These are phyloP conservation scores for Neonectria faginata DNA, from an alignment of 2,329 filamentous ascomycete species.

Conservation along the genomic window DNA sequence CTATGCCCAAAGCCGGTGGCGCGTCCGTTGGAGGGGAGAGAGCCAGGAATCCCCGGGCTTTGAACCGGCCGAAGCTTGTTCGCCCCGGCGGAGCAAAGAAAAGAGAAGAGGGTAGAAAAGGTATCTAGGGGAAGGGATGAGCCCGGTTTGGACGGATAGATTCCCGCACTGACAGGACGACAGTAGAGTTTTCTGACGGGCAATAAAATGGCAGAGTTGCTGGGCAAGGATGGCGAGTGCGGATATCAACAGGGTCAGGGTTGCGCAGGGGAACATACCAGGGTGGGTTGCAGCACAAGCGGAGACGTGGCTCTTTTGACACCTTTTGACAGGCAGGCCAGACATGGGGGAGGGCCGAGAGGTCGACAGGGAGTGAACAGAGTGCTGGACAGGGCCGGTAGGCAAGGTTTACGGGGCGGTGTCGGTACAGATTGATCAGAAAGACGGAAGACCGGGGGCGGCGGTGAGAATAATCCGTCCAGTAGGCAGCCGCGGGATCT, in stretches of 20 bases:
- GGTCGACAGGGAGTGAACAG: conserved; percentile 1
- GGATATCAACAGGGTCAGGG: conserved; percentile 24
- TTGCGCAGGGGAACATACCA: conserved; percentile 19
- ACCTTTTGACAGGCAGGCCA: conserved; percentile 18
- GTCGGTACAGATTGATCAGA: conserved; percentile 11
- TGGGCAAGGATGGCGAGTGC: conserved; percentile 26
- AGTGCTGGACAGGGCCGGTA: background rate
- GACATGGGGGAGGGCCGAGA: background rate
- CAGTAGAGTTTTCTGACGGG: conserved; percentile 11
- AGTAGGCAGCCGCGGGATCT: conserved; percentile 15
- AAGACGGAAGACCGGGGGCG: background rate
- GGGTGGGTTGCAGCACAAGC: conserved; percentile 22
- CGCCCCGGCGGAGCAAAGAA: conserved; percentile 15
- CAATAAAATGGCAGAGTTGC: conserved; percentile 13
- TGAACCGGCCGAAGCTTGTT: conserved; percentile 16
- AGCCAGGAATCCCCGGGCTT: background rate
- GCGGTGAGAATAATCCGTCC: conserved; percentile 25
- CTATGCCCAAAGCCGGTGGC: conserved; percentile 39
- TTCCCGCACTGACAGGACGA: conserved; percentile 40
- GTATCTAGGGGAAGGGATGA: background rate
- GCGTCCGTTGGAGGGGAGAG: conserved; percentile 21
- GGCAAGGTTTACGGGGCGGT: conserved; percentile 4
- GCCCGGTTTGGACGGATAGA: conserved; percentile 39
- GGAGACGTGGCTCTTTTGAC: conserved; percentile 20
- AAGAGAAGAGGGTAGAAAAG: background rate